These are phyloP conservation scores for Pichia kudriavzevii DNA, from an alignment of 1,139 yeast species.

Conservation along the genomic window DNA sequence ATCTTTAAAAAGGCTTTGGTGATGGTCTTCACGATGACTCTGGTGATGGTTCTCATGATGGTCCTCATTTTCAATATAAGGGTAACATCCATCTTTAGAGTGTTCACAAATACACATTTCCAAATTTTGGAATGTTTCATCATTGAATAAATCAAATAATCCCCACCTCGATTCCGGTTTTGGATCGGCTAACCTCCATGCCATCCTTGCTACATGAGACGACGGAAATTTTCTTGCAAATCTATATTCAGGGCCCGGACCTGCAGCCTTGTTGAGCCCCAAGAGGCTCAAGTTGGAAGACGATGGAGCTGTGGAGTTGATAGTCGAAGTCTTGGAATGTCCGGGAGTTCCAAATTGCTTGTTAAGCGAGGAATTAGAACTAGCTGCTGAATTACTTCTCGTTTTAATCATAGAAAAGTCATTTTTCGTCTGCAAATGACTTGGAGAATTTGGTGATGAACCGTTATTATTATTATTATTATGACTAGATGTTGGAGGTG, in stretches of 20 bases:
- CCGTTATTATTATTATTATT: not conserved
- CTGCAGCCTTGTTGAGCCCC: conserved; percentile 6
- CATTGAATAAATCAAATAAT: conserved; percentile 46
- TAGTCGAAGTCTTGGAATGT: conserved; percentile 1
- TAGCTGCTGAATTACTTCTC: conserved; percentile 5
- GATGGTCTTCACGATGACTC: not conserved
- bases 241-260: conserved; percentile 47
- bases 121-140: conserved; percentile 56
- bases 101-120: conserved; percentile 60
- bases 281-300: conserved; percentile 2
- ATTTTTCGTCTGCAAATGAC: not conserved
- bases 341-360: not conserved
- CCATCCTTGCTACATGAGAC: conserved; percentile 59
- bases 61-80: conserved; percentile 8
- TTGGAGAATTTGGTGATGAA: not conserved
- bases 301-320: conserved; percentile 6
- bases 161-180: conserved; percentile 47
- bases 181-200: conserved; percentile 74
- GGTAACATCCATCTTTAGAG: conserved; percentile 22
- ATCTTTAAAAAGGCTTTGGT: not conserved
- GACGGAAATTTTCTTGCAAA: conserved; percentile 59
- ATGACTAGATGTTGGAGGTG: conserved; percentile 4
- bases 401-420: not conserved
- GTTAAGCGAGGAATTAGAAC: conserved; percentile 13
- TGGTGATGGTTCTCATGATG: not conserved